Evolutionary conservation across 345 rosid genomes (phyloP), one percentile per base, ranked within the genome.

Genomic region (Citrus reticulata): DNA sequence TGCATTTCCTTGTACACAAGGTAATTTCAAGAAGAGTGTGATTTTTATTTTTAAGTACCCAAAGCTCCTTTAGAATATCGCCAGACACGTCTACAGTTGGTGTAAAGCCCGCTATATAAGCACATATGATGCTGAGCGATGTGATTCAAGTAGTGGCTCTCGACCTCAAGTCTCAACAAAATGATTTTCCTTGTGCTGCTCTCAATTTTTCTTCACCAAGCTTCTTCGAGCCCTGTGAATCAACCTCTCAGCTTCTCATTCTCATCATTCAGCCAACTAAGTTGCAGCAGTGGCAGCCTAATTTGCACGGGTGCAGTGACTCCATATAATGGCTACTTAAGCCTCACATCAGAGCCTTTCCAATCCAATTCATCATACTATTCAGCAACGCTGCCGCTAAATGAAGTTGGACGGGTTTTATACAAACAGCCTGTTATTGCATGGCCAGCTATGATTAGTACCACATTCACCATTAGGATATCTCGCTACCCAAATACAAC

Each of bases 291-390:
- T 46, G 77, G 82, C 39, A 63, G 39, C 39, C 78, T 85, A 7
- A 75, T 85, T 24, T 87, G 85, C 81, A 81, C 59, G 68, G 85
- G 85, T 14, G 79, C 86, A 0, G 81, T 67, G 57, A 75, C 37
- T 1, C 60, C 62, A 5, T 68, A 1, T 1, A 74, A 83, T 19
- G 84, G 86, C 20, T 72, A 59, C 79, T 74, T 87, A 17, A 75
- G 69, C 72, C 78, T 87, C n/a, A 80, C 89, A 1, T 77, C 77
- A 3, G 81, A 84, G 70, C 78, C 63, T 30, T 30, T 2, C 68
- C 68, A 9, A 20, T 64, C 51, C 51, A 46, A 46, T 46, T 46
- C 51, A 46, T 46, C 51, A 46, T 46, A 0, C 51, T 46, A 3
- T 46, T 46, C 51, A 46, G 51, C 5, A 3, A 3, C 17, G 51